Conservation (phyloP, 192 early-diverging fungal species). For the Coemansia sp. region DNA sequence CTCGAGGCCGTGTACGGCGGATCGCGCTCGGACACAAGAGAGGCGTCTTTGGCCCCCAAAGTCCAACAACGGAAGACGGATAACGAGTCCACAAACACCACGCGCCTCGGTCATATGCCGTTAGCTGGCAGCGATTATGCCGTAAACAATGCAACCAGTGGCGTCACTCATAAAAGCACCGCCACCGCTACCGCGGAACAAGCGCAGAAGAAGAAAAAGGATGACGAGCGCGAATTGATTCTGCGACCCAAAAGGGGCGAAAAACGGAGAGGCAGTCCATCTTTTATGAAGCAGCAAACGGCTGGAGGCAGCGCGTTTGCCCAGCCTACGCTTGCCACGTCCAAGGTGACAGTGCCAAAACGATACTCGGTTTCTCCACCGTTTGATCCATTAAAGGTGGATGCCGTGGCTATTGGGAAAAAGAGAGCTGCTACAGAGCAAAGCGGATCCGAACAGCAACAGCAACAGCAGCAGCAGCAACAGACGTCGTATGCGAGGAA, state of each 20-base stretch:
- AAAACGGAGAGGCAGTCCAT: neutral
- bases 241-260: neutral
- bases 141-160: neutral
- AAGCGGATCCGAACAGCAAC: neutral
- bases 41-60: slow-evolving; percentile 12
- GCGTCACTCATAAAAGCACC: neutral
- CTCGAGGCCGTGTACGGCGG: slow-evolving; percentile 53
- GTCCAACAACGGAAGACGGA: neutral
- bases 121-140: neutral
- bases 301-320: slow-evolving; percentile 20
- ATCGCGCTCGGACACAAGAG: slow-evolving; percentile 31
- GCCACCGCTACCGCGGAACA: neutral
- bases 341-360: slow-evolving; percentile 33
- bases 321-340: slow-evolving; percentile 27
- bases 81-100: neutral
- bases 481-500: neutral
- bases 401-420: neutral
- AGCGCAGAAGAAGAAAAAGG: neutral
- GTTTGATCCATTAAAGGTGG: slow-evolving; percentile 14
- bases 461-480: neutral
- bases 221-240: neutral
- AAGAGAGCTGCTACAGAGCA: too few relatives aligned
- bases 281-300: slow-evolving; percentile 1
- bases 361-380: slow-evolving; percentile 31
- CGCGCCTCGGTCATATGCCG: slow-evolving; percentile 1